Evolutionary conservation across 2,329 filamentous ascomycete species (phyloP).

Genomic region (Aspergillus niger): DNA sequence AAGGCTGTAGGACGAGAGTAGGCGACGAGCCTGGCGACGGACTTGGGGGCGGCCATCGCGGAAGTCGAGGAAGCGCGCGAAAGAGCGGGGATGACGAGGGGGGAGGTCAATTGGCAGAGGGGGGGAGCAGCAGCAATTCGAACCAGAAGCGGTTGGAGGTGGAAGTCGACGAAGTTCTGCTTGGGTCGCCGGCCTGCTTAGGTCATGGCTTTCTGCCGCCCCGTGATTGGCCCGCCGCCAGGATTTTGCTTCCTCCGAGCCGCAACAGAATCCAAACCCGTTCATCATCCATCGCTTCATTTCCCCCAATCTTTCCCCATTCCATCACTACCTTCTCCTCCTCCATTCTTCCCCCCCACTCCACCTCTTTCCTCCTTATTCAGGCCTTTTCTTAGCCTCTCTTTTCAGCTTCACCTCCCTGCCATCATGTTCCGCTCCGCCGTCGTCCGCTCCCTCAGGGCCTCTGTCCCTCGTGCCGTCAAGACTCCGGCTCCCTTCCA

Average conservation of each 20-base stretch:
- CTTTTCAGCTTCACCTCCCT: conserved; percentile 13
- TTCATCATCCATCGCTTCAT: conserved; percentile 25
- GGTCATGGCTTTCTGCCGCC: conserved; percentile 43
- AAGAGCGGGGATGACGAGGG: conserved; percentile 17
- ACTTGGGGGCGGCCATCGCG: conserved; percentile 49
- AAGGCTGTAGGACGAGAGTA: conserved; percentile 39
- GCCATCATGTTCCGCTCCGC: conserved; percentile 85
- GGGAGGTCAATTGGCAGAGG: conserved; percentile 22
- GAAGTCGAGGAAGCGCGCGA: conserved; percentile 17
- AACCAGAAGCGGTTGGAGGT: conserved; percentile 21
- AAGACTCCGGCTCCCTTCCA: conserved; percentile 61
- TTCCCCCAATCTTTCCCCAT: conserved; percentile 16
- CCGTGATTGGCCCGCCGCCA: conserved; percentile 42
- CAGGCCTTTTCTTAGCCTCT: neutral
- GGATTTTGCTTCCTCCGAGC: conserved; percentile 38
- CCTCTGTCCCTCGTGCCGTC: conserved; percentile 53
- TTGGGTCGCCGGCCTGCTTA: conserved; percentile 33
- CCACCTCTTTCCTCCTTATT: conserved; percentile 7
- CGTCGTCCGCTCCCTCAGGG: conserved; percentile 74
- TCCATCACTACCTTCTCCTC: neutral
- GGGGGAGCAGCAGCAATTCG: conserved; percentile 23
- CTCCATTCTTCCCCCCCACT: conserved; percentile 9
- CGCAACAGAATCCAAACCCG: conserved; percentile 28
- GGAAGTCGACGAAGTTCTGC: conserved; percentile 32
- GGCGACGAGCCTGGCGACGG: conserved; percentile 48